Evolutionary conservation across 2,329 filamentous ascomycete genomes (phyloP).

Genomic region (Ophiostoma piceae): DNA sequence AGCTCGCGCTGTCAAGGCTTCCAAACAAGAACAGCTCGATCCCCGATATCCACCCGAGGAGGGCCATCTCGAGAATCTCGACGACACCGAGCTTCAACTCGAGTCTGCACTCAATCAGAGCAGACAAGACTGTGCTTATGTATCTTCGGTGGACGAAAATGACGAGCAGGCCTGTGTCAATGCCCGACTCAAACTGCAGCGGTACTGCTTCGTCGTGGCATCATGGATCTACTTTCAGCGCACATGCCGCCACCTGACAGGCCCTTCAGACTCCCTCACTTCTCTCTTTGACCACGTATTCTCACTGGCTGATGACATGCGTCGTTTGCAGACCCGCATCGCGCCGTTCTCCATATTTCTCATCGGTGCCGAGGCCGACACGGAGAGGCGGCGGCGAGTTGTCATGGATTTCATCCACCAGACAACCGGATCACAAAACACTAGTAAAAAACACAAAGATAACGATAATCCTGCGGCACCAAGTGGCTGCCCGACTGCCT

Average conservation of each 20-base stretch:
- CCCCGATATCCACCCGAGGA: background rate
- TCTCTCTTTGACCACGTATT: background rate
- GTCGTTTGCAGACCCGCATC: background rate
- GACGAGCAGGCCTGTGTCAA: background rate
- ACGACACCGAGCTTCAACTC: background rate
- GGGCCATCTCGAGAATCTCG: background rate
- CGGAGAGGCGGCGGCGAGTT: background rate
- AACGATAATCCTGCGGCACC: background rate
- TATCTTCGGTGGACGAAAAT: background rate
- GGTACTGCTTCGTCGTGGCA: slow-evolving; percentile 18
- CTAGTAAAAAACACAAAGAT: background rate
- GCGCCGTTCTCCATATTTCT: background rate
- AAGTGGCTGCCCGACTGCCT: background rate
- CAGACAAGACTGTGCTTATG: background rate
- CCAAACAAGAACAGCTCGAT: background rate
- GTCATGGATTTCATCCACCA: background rate
- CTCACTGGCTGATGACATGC: background rate
- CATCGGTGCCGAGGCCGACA: background rate
- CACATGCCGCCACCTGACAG: slow-evolving; percentile 21
- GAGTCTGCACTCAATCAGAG: background rate
- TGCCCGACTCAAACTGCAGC: slow-evolving; percentile 7
- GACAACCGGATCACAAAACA: background rate
- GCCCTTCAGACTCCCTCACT: slow-evolving; percentile 17
- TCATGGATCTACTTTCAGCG: slow-evolving; percentile 25
- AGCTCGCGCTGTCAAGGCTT: background rate